Base-by-base conservation (phyloP, 805 yeast species). In the Zygosaccharomyces bisporus region DNA sequence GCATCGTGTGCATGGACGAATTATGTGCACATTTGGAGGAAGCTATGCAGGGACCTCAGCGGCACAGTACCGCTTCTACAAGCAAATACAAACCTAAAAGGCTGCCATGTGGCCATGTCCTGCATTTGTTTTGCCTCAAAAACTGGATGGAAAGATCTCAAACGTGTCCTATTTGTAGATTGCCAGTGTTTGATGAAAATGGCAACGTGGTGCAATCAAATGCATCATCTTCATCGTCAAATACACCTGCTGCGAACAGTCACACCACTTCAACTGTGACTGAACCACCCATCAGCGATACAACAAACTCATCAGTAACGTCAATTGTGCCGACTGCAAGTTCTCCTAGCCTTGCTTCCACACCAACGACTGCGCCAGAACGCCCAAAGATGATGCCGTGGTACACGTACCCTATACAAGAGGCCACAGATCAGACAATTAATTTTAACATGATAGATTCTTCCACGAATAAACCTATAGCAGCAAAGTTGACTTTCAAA, bases 71-170 rank as follows among this genome's bases (percentile, higher is more conserved):
- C 27, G 34, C 35, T 24, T 27, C 14, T 7, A 36, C 37, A 20
- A 69, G 68, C 45, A 71, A 85, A 44, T 66, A 67, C 34, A 70
- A 67, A 39, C 96, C 98, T 4, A 88, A 87, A 63, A 83, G 76
- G 57, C 71, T 93, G 39, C 73, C 70, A 1, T 93, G 99, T 70
- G 85, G 87, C 19, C 99, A 93, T 64, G 82, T 87, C 38, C 72
- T 91, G 45, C 99, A 93, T 62, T 69, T 84, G 66, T 90, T 93
- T 4, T 93, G 99, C 63, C 73, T 93, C 50, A 85, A 87, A 57
- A 83, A 85, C 53, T 93, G 99, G 99, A 72, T 93, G 54, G 95
- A 86, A 58, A 76, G 95, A 52, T 87, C 96, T 0, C 91, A 83
- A 54, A 77, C 79, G n/a, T 93, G 99, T 68, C 99, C 99, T 1